Evolutionary conservation across 1,284 basidiomycete genomes (phyloP), one percentile per base, ranked within the genome.

Genomic region (Anthracocystis setariae): DNA sequence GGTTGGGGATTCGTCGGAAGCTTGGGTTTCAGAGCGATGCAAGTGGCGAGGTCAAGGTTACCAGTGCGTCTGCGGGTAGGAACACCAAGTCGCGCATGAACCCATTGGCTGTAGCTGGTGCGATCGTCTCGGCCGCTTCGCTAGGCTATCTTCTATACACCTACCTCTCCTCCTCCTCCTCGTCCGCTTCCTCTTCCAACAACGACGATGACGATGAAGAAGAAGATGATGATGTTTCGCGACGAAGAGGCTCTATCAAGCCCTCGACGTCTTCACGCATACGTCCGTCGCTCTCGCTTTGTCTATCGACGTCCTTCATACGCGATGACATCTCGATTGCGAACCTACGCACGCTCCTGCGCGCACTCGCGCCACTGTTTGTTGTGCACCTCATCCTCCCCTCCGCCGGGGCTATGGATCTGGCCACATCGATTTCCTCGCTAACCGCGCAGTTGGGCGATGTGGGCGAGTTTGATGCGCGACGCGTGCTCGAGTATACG

Each of bases 371-470:
- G 8, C 50, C 64, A 1, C 39, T 43, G 3, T 73, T 60, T 17
- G 49, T 73, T 24, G 50, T 73, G 5, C 70, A 73, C 49, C 56
- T 73, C 18, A 67, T 73, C 43, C 39, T 68, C 9, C 70, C 61
- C 12, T 55, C 52, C 1, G 15, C 38, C 1, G 47, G 48, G n/a
- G 25, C 35, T 1, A 24, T 50, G 1, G 69, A 73, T 12, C 37
- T 73, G 1, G 24, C 52, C n/a, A 15, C 35, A 2, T 64, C 60
- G 17, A 50, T 68, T 42, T 3, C 18, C 0, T 15, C 23, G n/a
- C 48, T 67, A 4, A 33, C 45, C 0, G 12, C 47, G 12, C 1
- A 21, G 3, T 46, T 73, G 8, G 48, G 40, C 4, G 17, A 46
- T 3, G 54, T 73, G 10, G 2, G 2, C 13, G 54, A 52, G 0